Evolutionary conservation across 345 rosid genomes (phyloP).

Genomic region (Hevea brasiliensis): DNA sequence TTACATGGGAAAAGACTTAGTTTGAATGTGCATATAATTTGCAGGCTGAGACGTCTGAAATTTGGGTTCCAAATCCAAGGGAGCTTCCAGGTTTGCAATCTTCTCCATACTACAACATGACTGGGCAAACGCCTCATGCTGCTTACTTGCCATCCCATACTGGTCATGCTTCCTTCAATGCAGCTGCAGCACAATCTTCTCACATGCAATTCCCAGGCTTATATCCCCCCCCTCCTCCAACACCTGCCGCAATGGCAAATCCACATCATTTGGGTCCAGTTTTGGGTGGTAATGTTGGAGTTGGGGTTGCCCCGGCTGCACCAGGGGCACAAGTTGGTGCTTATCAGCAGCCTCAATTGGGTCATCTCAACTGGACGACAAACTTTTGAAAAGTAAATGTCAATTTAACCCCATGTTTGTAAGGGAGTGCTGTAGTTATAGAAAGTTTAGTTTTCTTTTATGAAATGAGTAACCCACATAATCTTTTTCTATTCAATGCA

Average conservation of each 20-base stretch:
- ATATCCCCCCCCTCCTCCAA: slow-evolving; percentile 58
- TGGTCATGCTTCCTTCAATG: slow-evolving; percentile 77
- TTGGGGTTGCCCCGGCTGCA: slow-evolving; percentile 64
- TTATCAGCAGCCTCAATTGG: slow-evolving; percentile 86
- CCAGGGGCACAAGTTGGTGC: slow-evolving; percentile 80
- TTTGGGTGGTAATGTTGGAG: slow-evolving; percentile 83
- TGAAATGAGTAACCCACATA: slow-evolving; percentile 22
- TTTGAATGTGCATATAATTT: slow-evolving; percentile 2
- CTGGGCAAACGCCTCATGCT: slow-evolving; percentile 80
- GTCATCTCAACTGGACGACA: slow-evolving; percentile 87
- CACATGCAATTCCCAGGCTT: slow-evolving; percentile 89
- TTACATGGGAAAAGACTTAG: too few species aligned
- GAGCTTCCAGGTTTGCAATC: slow-evolving; percentile 71
- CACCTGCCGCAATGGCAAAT: slow-evolving; percentile 63
- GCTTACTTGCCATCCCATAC: slow-evolving; percentile 78
- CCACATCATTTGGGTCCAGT: slow-evolving; percentile 80
- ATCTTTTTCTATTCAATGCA: slow-evolving; percentile 24
- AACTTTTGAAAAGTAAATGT: slow-evolving; percentile 61
- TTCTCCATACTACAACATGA: slow-evolving; percentile 69
- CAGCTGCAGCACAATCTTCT: slow-evolving; percentile 79
- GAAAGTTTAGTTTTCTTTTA: slow-evolving; percentile 26
- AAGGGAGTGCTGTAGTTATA: slow-evolving; percentile 33
- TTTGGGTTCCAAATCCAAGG: slow-evolving; percentile 90
- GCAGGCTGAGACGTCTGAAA: slow-evolving; percentile 89
- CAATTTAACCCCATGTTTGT: slow-evolving; percentile 20